Conservation (phyloP, 352 stramenopile genomes). For the Pythium scleroteichum region DNA sequence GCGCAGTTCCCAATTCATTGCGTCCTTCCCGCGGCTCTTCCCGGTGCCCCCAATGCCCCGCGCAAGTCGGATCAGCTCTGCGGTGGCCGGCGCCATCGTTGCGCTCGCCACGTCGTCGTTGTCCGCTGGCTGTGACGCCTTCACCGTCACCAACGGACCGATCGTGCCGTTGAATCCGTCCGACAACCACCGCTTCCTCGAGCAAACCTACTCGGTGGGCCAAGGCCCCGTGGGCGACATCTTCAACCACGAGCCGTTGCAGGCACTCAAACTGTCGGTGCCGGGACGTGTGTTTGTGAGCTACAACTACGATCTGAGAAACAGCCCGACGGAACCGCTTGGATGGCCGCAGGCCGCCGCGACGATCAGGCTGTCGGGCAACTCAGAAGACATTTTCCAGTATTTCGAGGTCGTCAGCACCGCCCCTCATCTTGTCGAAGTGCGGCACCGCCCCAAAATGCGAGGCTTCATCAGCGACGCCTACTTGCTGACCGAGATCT, state of each 20-base stretch:
- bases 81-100: no score
- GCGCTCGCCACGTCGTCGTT: not conserved
- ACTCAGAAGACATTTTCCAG: constrained; percentile 19
- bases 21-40: no score
- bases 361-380: constrained; percentile 24
- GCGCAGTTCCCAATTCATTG: constrained; percentile 3
- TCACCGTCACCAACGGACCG: constrained; percentile 9
- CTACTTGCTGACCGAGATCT: constrained; percentile 29
- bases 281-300: constrained; percentile 62
- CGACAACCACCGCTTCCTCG: constrained; percentile 8
- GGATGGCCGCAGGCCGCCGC: not conserved
- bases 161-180: constrained; percentile 5
- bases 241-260: constrained; percentile 11
- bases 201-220: constrained; percentile 16
- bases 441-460: constrained; percentile 9
- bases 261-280: constrained; percentile 51
- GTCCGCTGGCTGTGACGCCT: constrained; percentile 5
- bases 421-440: constrained; percentile 11
- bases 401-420: constrained; percentile 24
- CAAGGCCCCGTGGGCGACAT: constrained; percentile 15
- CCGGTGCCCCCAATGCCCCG: no score
- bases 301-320: constrained; percentile 5
- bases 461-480: constrained; percentile 7
- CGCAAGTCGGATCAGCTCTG: not conserved
- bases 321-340: not conserved